Conservation (phyloP, 352 stramenopile species). For the Phytophthora cajani region DNA sequence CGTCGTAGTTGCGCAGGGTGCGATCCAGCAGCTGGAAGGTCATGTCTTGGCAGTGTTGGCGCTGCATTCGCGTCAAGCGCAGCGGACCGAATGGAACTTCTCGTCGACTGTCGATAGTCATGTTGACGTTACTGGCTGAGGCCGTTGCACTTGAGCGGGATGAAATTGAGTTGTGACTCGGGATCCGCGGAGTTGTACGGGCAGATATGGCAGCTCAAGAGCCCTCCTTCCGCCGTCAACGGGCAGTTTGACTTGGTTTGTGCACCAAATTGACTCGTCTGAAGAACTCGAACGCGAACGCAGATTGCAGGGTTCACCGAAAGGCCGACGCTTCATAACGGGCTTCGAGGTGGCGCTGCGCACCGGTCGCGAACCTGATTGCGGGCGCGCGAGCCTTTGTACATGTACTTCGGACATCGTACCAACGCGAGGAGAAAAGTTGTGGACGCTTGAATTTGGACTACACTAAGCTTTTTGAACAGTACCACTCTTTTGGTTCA, state of each 20-base stretch:
- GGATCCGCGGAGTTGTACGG: background rate
- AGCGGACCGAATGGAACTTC: conserved; percentile 8
- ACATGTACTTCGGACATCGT: background rate
- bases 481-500: too few relatives aligned
- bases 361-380: background rate
- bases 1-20: conserved; percentile 22
- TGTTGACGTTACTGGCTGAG: background rate
- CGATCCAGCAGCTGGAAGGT: conserved; percentile 24
- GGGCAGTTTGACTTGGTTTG: background rate
- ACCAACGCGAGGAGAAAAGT: background rate
- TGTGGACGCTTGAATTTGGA: background rate
- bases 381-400: too few relatives aligned
- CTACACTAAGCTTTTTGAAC: background rate
- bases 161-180: conserved; percentile 11
- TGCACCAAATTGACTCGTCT: background rate
- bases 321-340: background rate
- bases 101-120: background rate
- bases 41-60: conserved; percentile 7
- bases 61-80: conserved; percentile 4
- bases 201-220: background rate
- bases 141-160: conserved; percentile 1
- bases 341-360: too few relatives aligned
- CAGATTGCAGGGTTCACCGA: background rate
- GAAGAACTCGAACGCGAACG: background rate
- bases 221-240: background rate